Evolutionary conservation across 1,139 yeast species (phyloP), one percentile per base, ranked within the genome.

Genomic region (Yamadazyma mexicana): DNA sequence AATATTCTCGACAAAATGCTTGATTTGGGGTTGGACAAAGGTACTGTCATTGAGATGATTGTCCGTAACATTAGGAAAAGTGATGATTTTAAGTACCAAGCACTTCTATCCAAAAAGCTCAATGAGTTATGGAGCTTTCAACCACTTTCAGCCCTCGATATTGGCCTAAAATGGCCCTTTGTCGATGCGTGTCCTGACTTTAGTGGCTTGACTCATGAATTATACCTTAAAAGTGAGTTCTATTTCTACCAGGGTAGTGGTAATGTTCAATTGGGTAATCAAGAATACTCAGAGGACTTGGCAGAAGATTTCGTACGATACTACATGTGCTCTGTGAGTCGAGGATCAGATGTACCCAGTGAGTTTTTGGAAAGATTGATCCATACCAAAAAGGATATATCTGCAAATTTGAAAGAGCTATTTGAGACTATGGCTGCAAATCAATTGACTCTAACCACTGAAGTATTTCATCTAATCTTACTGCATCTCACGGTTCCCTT

Each of bases 51-150:
- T 1, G 52, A 56, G 1, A 53, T 54, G 40, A 40, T 77, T 10
- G 22, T 64, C 2, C 33, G 50, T 0, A 58, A 59, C 15, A 45
- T 61, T 3, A 26, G 26, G 5, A 15, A 25, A 14, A 23, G 59
- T 52, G 32, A 58, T 57, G 40, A 66, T 37, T 58, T 65, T 47
- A 66, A 65, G 27, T 66, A 69, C 35, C 70, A 64, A 3, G 61
- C 79, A 20, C 24, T 38, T n/a, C 33, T 47, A 18, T 40, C 39
- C 22, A 22, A 11, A 10, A 36, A 40, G 25, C 47, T 49, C 11
- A 44, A 35, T 31, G 35, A 40, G 11, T 3, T 46, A 5, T 37
- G 40, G 31, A 27, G 32, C 5, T 17, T 23, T 11, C 23, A 34
- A 5, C 18, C 29, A 3, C 18, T 6, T 3, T 12, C 29, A 8